Conservation (phyloP, 2,329 filamentous ascomycete genomes). For the Pseudonectria foliicola region DNA sequence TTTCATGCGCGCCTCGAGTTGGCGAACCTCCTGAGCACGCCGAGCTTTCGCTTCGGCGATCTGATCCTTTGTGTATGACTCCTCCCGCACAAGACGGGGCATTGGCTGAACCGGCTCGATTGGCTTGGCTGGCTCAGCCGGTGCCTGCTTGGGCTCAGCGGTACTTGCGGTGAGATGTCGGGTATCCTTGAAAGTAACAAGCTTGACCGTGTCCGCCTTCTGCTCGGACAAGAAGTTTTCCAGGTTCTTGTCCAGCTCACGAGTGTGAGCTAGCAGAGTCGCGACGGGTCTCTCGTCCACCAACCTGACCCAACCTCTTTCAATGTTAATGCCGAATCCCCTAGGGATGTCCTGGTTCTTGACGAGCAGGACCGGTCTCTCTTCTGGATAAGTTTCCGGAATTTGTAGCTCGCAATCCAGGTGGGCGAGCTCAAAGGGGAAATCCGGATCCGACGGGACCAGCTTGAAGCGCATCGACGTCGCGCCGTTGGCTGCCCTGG, state of each 20-base stretch:
- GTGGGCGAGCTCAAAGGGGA: constrained; percentile 67
- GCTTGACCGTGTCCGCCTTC: constrained; percentile 65
- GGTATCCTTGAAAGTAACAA: constrained; percentile 55
- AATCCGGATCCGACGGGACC: constrained; percentile 72
- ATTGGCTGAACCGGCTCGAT: constrained; percentile 10
- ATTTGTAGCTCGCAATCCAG: constrained; percentile 63
- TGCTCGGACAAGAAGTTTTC: constrained; percentile 62
- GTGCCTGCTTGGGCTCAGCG: constrained; percentile 3
- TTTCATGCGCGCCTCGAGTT: constrained; percentile 69
- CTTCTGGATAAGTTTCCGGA: constrained; percentile 55
- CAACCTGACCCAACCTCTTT: constrained; percentile 63
- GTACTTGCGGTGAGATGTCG: constrained; percentile 33
- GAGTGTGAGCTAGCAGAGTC: constrained; percentile 60
- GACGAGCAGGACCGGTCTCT: constrained; percentile 53
- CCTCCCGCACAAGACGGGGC: constrained; percentile 33
- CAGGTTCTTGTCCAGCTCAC: constrained; percentile 64
- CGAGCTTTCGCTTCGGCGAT: constrained; percentile 55
- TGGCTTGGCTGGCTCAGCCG: not conserved
- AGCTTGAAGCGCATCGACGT: constrained; percentile 58
- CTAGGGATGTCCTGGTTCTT: constrained; percentile 62
- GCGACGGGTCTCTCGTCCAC: constrained; percentile 45
- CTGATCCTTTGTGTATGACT: constrained; percentile 51
- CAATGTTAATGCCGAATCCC: constrained; percentile 69
- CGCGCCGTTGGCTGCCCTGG: constrained; percentile 36
- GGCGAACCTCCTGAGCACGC: constrained; percentile 59